Conservation (phyloP, 208 protist genomes). For the Porcisia deanei region DNA sequence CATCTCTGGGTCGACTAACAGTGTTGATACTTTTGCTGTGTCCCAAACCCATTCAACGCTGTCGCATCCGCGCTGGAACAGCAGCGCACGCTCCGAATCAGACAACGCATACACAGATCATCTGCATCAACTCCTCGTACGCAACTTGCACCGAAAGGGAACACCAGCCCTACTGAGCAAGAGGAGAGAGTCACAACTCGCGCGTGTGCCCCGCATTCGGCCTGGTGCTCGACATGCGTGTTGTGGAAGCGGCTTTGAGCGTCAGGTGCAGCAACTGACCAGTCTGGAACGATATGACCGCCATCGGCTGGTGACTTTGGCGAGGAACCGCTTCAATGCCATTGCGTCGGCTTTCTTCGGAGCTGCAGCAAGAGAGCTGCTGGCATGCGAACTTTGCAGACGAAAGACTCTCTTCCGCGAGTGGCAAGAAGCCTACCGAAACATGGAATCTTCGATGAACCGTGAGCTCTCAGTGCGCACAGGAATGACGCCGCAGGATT, state of each 20-base stretch:
- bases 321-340: background rate
- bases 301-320: background rate
- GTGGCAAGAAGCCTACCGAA: slow-evolving; percentile 14
- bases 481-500: slow-evolving; percentile 8
- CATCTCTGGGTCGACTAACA: background rate
- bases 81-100: slow-evolving; percentile 2
- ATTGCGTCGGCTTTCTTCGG: background rate
- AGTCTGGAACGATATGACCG: slow-evolving; percentile 1
- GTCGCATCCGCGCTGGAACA: slow-evolving; percentile 13
- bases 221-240: background rate
- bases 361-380: background rate
- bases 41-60: background rate
- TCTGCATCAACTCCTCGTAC: slow-evolving; percentile 18
- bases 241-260: background rate
- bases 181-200: background rate
- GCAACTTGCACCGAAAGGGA: slow-evolving; percentile 12
- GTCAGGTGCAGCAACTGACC: background rate
- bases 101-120: slow-evolving; percentile 6
- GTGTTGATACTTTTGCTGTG: slow-evolving; percentile 4
- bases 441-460: background rate
- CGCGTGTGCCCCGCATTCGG: background rate
- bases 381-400: slow-evolving; percentile 2
- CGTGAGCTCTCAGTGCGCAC: slow-evolving; percentile 2
- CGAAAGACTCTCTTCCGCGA: slow-evolving; percentile 19
- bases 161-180: background rate